phyloP scores from a whole-genome alignment of 805 yeast species.

The Saturnispora gosingensis region DNA sequence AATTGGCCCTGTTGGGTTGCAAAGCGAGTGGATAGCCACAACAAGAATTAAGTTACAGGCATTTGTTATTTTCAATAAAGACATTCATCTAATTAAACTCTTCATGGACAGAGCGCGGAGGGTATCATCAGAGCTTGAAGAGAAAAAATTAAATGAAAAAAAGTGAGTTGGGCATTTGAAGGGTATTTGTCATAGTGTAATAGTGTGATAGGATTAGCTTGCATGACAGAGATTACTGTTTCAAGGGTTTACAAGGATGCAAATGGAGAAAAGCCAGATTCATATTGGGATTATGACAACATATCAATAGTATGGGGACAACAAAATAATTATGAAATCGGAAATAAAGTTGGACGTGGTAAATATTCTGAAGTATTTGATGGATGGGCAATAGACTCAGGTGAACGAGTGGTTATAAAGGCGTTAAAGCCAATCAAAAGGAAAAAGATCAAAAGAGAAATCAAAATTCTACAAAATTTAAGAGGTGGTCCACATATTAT shows the following conservation, averaged over 20 bases:
- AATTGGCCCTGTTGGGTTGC: background rate
- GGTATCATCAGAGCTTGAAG: background rate
- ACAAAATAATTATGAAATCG: slow-evolving; percentile 50
- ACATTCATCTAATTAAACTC: slow-evolving; percentile 12
- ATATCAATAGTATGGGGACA: slow-evolving; percentile 53
- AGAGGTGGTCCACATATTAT: slow-evolving; percentile 80
- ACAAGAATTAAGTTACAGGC: slow-evolving; percentile 13
- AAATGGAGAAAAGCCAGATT: slow-evolving; percentile 54
- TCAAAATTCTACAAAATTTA: slow-evolving; percentile 75
- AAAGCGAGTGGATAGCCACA: background rate
- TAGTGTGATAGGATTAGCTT: background rate
- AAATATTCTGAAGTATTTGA: slow-evolving; percentile 93
- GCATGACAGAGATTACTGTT: slow-evolving; percentile 13
- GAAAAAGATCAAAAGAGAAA: slow-evolving; percentile 86
- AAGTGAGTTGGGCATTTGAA: background rate
- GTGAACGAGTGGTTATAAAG: slow-evolving; percentile 68
- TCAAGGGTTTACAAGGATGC: slow-evolving; percentile 66
- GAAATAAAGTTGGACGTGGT: slow-evolving; percentile 82
- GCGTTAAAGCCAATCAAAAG: slow-evolving; percentile 88
- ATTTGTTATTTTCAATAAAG: slow-evolving; percentile 16
- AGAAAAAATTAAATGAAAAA: background rate
- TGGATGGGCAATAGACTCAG: slow-evolving; percentile 62
- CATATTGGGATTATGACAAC: slow-evolving; percentile 84
- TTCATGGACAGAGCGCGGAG: slow-evolving; percentile 7
- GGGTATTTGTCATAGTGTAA: background rate